A percentile compares a stretch with the other conserved stretches of the same genome.
These are phyloP conservation scores for Euphorbia corollata DNA, from an alignment of 441 rosid genomes.

Conservation along the genomic window DNA sequence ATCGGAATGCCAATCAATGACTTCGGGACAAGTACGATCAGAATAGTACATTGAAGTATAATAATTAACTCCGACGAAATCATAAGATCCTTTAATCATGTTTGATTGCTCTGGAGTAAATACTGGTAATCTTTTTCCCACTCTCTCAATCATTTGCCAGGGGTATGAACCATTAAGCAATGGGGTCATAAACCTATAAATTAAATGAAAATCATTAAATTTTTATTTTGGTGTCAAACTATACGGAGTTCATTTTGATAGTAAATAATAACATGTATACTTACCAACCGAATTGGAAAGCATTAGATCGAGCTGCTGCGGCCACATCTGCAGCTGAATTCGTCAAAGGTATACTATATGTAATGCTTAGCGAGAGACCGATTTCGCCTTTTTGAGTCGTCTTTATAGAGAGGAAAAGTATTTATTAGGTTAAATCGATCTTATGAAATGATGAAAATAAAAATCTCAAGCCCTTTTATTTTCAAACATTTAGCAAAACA, in stretches of 20 bases:
- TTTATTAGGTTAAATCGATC: neutral
- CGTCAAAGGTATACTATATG: neutral
- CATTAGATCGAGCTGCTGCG: neutral
- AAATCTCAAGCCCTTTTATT: neutral
- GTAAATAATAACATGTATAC: neutral
- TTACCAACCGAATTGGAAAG: neutral
- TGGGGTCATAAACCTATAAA: neutral
- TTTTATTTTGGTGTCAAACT: neutral
- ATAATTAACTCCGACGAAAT: neutral
- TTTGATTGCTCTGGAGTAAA: neutral
- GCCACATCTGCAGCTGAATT: neutral
- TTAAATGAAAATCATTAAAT: neutral
- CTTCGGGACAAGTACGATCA: neutral
- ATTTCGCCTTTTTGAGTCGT: neutral
- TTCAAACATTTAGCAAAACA: no score
- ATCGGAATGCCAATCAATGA: neutral
- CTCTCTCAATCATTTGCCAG: neutral
- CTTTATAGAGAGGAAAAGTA: neutral
- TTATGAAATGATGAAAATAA: neutral
- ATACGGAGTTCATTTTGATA: neutral
- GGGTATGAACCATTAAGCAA: neutral
- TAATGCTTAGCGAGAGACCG: neutral
- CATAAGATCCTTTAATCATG: neutral
- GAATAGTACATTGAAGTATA: neutral
- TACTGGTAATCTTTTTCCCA: neutral